Evolutionary conservation across 257 asterid genomes (phyloP).

Genomic region (Scutellaria baicalensis): DNA sequence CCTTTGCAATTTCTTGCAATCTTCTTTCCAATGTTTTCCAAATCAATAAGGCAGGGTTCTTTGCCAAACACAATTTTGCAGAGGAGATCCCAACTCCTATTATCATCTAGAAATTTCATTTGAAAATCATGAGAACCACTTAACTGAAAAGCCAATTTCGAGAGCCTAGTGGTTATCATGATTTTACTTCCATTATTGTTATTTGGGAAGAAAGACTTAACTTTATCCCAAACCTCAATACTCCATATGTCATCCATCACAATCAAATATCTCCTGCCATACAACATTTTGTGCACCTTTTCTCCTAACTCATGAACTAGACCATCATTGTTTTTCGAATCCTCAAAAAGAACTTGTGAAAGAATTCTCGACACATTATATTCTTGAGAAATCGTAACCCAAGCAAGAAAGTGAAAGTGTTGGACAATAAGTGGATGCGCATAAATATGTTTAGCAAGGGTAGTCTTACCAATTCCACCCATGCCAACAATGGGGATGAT

Average conservation of each 20-base stretch:
- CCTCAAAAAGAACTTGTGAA: not conserved
- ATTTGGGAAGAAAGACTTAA: not conserved
- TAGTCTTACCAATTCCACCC: conserved; percentile 4
- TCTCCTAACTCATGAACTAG: not conserved
- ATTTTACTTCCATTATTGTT: not conserved
- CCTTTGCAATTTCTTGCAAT: conserved; percentile 10
- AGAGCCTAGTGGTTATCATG: not conserved
- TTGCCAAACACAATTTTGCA: not conserved
- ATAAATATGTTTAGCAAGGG: not conserved
- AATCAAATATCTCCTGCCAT: not conserved
- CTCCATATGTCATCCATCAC: not conserved
- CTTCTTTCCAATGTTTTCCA: not conserved
- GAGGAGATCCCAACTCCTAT: not conserved
- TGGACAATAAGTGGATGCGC: not conserved
- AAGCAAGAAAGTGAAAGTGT: not conserved
- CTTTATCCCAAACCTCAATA: not conserved
- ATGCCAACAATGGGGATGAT: not conserved
- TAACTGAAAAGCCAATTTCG: not conserved
- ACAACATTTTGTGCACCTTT: not conserved
- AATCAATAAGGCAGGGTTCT: not conserved
- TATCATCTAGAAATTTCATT: not conserved
- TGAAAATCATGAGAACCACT: not conserved
- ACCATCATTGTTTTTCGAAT: not conserved
- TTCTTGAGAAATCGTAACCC: not conserved
- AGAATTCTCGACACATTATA: not conserved